phyloP scores from a whole-genome alignment of 176 grass and related monocot genomes.

The Saccharum officinarum region DNA sequence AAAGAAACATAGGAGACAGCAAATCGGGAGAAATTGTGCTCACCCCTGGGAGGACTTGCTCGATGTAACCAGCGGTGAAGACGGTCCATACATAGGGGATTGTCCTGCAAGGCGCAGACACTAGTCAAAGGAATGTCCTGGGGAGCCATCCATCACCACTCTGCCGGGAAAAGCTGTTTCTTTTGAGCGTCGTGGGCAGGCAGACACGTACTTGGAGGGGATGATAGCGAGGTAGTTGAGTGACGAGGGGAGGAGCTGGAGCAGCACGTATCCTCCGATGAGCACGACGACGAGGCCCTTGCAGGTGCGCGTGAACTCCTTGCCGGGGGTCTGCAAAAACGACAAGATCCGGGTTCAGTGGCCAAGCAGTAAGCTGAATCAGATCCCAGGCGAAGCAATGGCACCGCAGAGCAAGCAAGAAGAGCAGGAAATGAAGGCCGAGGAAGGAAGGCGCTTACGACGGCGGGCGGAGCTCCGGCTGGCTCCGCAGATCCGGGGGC shows the following conservation, averaged over 20 bases:
- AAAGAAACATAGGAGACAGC: not conserved
- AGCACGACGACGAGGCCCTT: slow-evolving; percentile 84
- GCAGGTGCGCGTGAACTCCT: slow-evolving; percentile 91
- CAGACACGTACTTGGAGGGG: slow-evolving; percentile 64
- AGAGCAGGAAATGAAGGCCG: not conserved
- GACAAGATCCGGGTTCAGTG: not conserved
- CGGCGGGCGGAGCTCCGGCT: slow-evolving; percentile 35
- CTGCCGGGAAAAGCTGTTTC: not conserved
- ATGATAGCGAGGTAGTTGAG: slow-evolving; percentile 79
- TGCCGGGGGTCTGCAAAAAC: slow-evolving; percentile 46
- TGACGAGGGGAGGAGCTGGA: slow-evolving; percentile 73
- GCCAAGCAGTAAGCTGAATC: not conserved
- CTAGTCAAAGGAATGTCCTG: not conserved
- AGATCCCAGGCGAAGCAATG: not conserved
- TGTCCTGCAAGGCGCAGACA: slow-evolving; percentile 50
- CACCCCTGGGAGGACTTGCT: slow-evolving; percentile 96
- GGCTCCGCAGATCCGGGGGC: not conserved
- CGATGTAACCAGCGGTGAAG: slow-evolving; percentile 93
- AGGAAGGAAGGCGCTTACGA: slow-evolving; percentile 19
- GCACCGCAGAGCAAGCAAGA: not conserved
- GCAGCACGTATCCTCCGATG: slow-evolving; percentile 75
- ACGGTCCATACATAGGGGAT: slow-evolving; percentile 98
- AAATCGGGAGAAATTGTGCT: not conserved
- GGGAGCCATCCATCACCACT: not conserved
- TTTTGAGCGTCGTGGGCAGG: not conserved